Percentiles rank a stretch among this genome's conserved stretches.
These are phyloP conservation scores for Debaryomycetaceae sp. DNA, from an alignment of 1,139 yeast genomes.

Conservation along the genomic window DNA sequence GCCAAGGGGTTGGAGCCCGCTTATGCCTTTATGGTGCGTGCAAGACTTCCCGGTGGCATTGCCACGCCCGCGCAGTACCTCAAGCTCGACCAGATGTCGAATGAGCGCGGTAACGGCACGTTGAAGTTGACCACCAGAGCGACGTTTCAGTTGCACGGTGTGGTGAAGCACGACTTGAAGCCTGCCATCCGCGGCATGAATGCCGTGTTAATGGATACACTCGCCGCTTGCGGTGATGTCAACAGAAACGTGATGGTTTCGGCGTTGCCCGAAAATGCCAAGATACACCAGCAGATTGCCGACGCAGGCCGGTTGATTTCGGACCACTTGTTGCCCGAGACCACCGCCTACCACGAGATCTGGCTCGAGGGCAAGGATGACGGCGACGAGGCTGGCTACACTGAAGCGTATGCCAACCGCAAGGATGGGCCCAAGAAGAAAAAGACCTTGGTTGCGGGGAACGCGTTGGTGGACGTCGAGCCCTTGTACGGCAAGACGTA, in stretches of 20 bases:
- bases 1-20: constrained; percentile 93
- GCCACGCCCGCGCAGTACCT: constrained; percentile 89
- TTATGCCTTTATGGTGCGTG: constrained; percentile 93
- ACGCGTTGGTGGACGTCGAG: constrained; percentile 79
- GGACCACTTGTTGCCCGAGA: constrained; percentile 79
- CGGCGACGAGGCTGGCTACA: constrained; percentile 63
- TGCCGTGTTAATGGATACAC: constrained; percentile 82
- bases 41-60: constrained; percentile 90
- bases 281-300: constrained; percentile 73
- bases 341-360: constrained; percentile 95
- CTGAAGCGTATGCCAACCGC: constrained; percentile 68
- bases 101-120: constrained; percentile 86
- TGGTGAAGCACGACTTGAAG: constrained; percentile 83
- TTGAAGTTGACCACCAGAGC: constrained; percentile 95
- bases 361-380: constrained; percentile 91
- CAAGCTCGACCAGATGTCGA: constrained; percentile 77
- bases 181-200: constrained; percentile 94
- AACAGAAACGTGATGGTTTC: constrained; percentile 92
- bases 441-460: constrained; percentile 82
- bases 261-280: constrained; percentile 81
- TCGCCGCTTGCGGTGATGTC: constrained; percentile 98
- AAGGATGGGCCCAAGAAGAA: constrained; percentile 74
- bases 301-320: constrained; percentile 63
- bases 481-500: constrained; percentile 86
- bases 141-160: constrained; percentile 94